phyloP scores from a whole-genome alignment of 1,284 basidiomycete species.

The Melampsora medusae region DNA sequence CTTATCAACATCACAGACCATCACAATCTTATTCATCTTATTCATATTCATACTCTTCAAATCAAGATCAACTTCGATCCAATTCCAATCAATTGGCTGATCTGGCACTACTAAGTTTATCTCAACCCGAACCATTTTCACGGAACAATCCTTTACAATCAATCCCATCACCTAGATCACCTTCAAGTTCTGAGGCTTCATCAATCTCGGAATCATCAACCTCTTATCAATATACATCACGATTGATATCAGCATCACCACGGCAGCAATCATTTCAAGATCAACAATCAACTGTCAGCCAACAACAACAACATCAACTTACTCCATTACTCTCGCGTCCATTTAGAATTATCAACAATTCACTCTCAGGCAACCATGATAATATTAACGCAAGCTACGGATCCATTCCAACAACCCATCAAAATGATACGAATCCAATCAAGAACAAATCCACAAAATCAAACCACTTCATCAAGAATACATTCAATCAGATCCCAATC shows the following conservation, averaged over 20 bases:
- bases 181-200: neutral
- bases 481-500: neutral
- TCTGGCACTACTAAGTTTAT: slow-evolving; percentile 23
- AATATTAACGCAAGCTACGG: slow-evolving; percentile 12
- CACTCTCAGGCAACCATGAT: slow-evolving; percentile 1
- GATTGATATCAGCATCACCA: neutral
- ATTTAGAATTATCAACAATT: neutral
- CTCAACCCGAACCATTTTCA: slow-evolving; percentile 9
- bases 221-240: neutral
- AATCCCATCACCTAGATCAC: neutral
- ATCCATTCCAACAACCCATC: slow-evolving; percentile 11
- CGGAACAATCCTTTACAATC: neutral
- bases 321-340: neutral
- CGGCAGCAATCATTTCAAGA: neutral
- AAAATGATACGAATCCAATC: neutral
- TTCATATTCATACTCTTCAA: slow-evolving; percentile 17
- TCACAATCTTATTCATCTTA: no score
- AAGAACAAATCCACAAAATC: neutral
- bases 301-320: neutral
- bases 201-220: neutral
- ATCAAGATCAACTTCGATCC: slow-evolving; percentile 30
- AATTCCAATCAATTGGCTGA: slow-evolving; percentile 24
- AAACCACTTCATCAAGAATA: neutral
- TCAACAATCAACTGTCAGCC: neutral
- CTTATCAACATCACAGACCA: no score